phyloP scores from a whole-genome alignment of 768 basidiomycete genomes.

The Flagelloscypha sp. region DNA sequence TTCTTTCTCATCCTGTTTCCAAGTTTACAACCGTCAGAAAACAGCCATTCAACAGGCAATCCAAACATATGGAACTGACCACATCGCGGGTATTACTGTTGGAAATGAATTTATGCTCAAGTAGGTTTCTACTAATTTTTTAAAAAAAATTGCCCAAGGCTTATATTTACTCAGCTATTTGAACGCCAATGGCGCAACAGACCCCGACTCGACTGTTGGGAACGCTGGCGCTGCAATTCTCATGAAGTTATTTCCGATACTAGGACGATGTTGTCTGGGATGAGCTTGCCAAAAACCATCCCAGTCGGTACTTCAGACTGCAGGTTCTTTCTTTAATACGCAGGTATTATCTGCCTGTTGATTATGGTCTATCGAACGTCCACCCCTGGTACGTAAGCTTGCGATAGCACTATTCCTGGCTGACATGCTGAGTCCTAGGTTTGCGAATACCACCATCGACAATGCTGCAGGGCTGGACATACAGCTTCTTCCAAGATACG shows the following conservation, averaged over 20 bases:
- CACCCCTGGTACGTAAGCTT: too few relatives aligned
- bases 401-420: too few relatives aligned
- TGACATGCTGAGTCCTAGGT: too few relatives aligned
- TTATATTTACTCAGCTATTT: conserved; percentile 41
- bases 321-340: conserved; percentile 78
- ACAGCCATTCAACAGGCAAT: conserved; percentile 59
- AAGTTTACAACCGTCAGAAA: conserved; percentile 71
- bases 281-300: conserved; percentile 55
- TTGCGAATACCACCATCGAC: conserved; percentile 66
- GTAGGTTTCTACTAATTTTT: conserved; percentile 26
- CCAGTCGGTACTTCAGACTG: conserved; percentile 77
- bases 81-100: conserved; percentile 78
- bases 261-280: conserved; percentile 37
- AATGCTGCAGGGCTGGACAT: conserved; percentile 77
- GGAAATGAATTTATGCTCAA: conserved; percentile 90
- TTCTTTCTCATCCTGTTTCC: too few relatives aligned
- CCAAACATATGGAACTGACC: conserved; percentile 63
- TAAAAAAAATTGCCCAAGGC: not conserved
- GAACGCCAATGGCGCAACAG: conserved; percentile 35
- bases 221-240: conserved; percentile 50
- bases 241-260: conserved; percentile 63
- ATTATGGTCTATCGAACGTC: conserved; percentile 81
- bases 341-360: conserved; percentile 51
- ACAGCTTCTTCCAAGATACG: conserved; percentile 62
- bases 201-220: conserved; percentile 54